Base-by-base conservation (phyloP, 2,329 filamentous ascomycete genomes). In the Neospermospora avenae region DNA sequence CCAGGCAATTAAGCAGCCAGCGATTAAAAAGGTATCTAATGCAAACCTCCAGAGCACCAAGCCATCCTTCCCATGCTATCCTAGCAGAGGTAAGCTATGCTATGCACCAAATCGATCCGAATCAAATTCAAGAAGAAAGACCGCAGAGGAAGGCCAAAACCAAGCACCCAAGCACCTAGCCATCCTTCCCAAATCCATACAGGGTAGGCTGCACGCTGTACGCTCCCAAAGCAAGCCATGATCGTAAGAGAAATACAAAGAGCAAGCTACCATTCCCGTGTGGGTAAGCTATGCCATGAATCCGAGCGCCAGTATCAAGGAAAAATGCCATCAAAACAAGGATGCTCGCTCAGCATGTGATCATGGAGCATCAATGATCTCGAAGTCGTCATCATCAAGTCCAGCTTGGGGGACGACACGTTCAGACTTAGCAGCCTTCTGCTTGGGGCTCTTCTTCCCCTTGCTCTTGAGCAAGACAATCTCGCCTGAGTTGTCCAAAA, bases 401-500 rank as follows among this genome's bases (percentile, higher is more conserved):
- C 34, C 20, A 35, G 55, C 45, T 44, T 62, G 57, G 6, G 59
- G 42, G 14, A 42, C 45, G 20, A 51, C 57, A 44, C 56, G 41
- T 18, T 54, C 61, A 18, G 56, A 53, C 61, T 66, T 67, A 16
- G 49, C 35, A 54, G 65, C 63, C 58, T 63, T 67, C 55, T 67
- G 64, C 64, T 68, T 72, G 1, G 71, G 70, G 48, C 66, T 71
- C 61, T 64, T 68, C 61, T 66, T 69, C 44, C 63, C 63, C 60
- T 68, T 68, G 4, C 53, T 61, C 51, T 57, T 68, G 22, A 46
- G 14, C 14, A 67, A 54, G n/a, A 67, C 58, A 16, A 59, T 67
- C 65, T 73, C 70, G 3, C 72, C 72, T 4, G 68, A 59, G n/a
- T 60, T 62, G 61, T 74, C 72, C 28, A 74, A 51, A 18, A 74